Evolutionary conservation across 108 stramenopile genomes (phyloP), one percentile per base, ranked within the genome.

Genomic region (Hondaea fermentalgiana): DNA sequence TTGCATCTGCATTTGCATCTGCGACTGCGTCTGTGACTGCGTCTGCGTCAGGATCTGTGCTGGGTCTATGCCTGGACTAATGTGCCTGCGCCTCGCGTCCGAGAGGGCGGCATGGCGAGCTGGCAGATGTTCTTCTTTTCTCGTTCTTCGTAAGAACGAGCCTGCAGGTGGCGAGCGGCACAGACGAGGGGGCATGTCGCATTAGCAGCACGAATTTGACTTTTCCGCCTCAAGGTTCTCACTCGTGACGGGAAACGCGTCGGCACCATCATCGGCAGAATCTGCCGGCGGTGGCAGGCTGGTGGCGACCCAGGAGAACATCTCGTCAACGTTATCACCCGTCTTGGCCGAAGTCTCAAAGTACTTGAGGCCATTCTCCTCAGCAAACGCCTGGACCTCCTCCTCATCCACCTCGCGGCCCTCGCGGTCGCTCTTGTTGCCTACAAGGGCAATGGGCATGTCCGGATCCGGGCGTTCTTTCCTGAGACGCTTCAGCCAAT

Each of bases 331-430:
- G 93, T 97, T 97, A 23, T 87, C 87, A 58, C 97, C 97, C 10
- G 97, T 98, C 91, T 97, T 93, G 5, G 98, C 98, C 8, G 96
- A 96, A 58, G 97, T 97, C 91, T 99, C 98, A 92, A 97, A 99
- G 93, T 97, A 98, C 49, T 95, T 93, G 23, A 97, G 96, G 60
- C 97, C 97, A 87, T 96, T 97, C 90, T 97, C 97, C 23, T 97
- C 96, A 6, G 97, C 97, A 60, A 99, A 88, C 72, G 90, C 93
- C 87, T 93, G 92, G 17, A 97, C 97, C 92, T 97, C 96, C 8
- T 96, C 97, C 14, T 88, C 89, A 29, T 94, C 90, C 16, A 97
- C 97, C 72, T 59, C 51, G 44, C 72, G 89, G 21, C 55, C 25
- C 5, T 57, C 83, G 17, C 35, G 57, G 57, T 87, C 87, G 25